Base-by-base conservation (phyloP, 2,329 filamentous ascomycete genomes). In the Exophiala alcalophila region DNA sequence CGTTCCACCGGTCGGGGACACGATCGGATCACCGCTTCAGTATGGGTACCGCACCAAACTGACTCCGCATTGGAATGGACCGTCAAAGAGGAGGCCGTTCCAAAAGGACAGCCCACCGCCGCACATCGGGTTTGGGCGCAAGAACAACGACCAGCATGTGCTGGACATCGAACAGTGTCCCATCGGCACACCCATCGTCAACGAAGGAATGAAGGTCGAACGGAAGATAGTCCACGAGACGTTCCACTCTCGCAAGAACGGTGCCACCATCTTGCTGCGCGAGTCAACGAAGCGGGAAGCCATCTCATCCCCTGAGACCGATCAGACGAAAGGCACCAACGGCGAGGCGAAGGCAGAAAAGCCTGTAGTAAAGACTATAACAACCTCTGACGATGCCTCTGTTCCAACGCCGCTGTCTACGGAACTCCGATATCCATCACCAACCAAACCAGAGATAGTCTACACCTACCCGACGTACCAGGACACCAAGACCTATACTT, bases 121-220 rank as follows among this genome's bases (percentile, higher is more conserved):
- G 0, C 77, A 84, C 2, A 87, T 97, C 55, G 92, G 92, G 6
- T 98, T 94, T 68, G 92, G 88, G 75, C 74, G 77, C 50, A 97
- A 96, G 66, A 39, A 86, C 12, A 47, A 86, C n/a, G 78, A 78
- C 33, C 76, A 83, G 43, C 74, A 74, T 49, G 90, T 90, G 3
- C 71, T 98, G 50, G 92, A 98, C 61, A 97, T 98, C 52, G 92
- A 98, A 64, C 90, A 97, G 62, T 98, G 92, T 57, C 92, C 92
- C 4, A 94, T 98, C 49, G 92, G 86, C 36, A 98, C 92, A 2
- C 81, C 86, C 20, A 85, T 86, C 25, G 84, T 98, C 11, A 78
- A 87, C 18, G 73, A 78, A 53, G 92, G 91, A 18, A 81, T 96
- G 71, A 80, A 76, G 56, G 74, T 77, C 5, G 91, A 96, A 70